Evolutionary conservation across 164 flowering plant genomes (phyloP), one percentile per base, ranked within the genome.

Genomic region (Liquidambar formosana): DNA sequence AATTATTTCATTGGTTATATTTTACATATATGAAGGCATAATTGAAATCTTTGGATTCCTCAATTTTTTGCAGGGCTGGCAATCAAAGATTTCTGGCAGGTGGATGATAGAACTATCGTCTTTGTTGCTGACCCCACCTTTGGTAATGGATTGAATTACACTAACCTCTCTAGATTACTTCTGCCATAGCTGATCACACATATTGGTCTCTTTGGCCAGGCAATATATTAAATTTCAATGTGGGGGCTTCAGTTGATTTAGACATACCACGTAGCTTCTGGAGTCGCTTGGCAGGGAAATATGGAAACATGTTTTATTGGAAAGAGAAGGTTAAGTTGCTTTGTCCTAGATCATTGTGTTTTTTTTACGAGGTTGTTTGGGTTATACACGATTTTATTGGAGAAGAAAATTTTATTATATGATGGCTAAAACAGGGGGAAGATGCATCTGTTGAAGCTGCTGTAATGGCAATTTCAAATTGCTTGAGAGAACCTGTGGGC

Each of bases 91-190:
- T 95, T 82, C 72, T 95, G 99, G 97, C 81, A 83, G 73, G 97
- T 95, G 43, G 99, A 95, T 86, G 99, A 95, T 65, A 86, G 87
- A 67, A 94, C 99, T 41, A 89, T 94, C 54, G 95, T 94, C 23
- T 92, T 94, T 78, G 99, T 94, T 61, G 99, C 97, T 44, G 99
- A 94, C 70, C 97, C 97, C 16, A 91, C 94, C 14, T 94, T 94
- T 65, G 99, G 98, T 94, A 85, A 76, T 48, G n/a, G 21, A 49
- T 44, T 22, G 15, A 47, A 51, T 13, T 19, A 19, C 49, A 54
- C n/a, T 2, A 8, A 19, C 13, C 19, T 65, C 46, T 67, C 71
- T 74, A 13, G 8, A 62, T 18, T 25, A 18, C 10, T 44, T 51
- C 22, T 22, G 47, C 61, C 22, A n/a, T 67, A 5, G 57, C 41